Evolutionary conservation across 2,329 filamentous ascomycete genomes (phyloP), one percentile per base, ranked within the genome.

Genomic region (Claviceps arundinis): DNA sequence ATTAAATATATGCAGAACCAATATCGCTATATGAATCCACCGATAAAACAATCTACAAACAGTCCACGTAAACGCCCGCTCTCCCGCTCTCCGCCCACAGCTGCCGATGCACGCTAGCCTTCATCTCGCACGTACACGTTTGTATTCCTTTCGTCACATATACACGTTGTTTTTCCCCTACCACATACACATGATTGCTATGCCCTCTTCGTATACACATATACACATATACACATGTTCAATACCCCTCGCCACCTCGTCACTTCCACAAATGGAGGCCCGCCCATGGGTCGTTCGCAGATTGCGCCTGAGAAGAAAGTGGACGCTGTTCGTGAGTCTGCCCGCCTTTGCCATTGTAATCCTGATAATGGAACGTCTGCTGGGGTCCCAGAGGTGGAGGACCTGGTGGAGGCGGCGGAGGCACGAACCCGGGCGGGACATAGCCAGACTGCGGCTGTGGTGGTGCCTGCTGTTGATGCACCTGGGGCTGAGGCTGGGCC

Each of bases 381-480:
- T 82, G 79, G 37, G 78, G 77, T 4, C 78, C 78, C 57, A 82
- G 61, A 1, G 80, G 80, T 7, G 80, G 80, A 4, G 80, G 80
- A 0, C 78, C 80, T 0, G 80, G 81, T 1, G 80, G 80, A 1
- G 80, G 81, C 6, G 81, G 80, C 3, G 81, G 81, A 4, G 78
- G 80, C 40, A 84, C 76, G 56, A 81, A 82, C 3, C 79, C 78
- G 0, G 71, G 70, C 14, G 78, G 76, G 34, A 78, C 71, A 51
- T 74, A 76, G 24, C 66, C 65, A 38, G 65, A 63, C 55, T 46
- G 40, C 6, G 69, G 69, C 42, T 68, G 66, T 47, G 50, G 48
- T 11, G 30, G 30, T 34, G 30, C 30, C 30, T 34, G 30, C 30
- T 34, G 30, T 34, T 34, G 30, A 11, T 34, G 9, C 8, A 34